Evolutionary conservation across 2,329 filamentous ascomycete species (phyloP), one percentile per base, ranked within the genome.

Genomic region (Rutstroemia sp.): DNA sequence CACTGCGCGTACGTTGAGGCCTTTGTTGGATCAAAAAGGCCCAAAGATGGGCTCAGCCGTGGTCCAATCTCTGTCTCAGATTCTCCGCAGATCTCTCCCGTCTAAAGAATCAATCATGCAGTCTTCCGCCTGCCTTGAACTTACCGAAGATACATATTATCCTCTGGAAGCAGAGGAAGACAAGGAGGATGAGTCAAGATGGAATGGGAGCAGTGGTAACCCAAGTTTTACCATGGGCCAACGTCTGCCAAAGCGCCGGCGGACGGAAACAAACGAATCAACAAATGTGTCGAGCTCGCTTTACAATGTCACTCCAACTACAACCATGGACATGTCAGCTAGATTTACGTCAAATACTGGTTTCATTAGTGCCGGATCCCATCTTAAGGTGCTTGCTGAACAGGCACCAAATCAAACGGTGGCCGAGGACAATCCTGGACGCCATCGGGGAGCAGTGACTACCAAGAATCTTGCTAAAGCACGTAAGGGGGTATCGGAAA

Each of bases 1-100:
- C 19, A 78, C 82, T 0, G 74, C 78, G 1, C 70, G 73, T 49
- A 70, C 71, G 70, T 81, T 80, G 60, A 78, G 74, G 18, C 72
- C 72, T 38, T 73, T 75, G 27, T 79, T 86, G 59, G 77, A 78
- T 37, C 76, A 79, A 25, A 80, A 81, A 63, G 92, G 91, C 0
- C 89, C 92, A 1, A 82, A 81, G 0, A 81, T 95, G 49, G 77
- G 85, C 38, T 77, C 80, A 37, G 73, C 75, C 1, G 76, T 83
- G 1, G 76, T 94, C 10, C 76, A 79, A 41, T 80, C 82, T 30
- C 80, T 94, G 7, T 86, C 87, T 4, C 82, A 78, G 49, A 92
- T 95, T 18, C 74, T 96, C 87, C 88, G 9, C 71, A 77, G 1
- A 73, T 80, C 50, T 71, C 77, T 49, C 70, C 73, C 30, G 77